phyloP scores from a whole-genome alignment of 2,329 filamentous ascomycete genomes.

The Cladophialophora exuberans region DNA sequence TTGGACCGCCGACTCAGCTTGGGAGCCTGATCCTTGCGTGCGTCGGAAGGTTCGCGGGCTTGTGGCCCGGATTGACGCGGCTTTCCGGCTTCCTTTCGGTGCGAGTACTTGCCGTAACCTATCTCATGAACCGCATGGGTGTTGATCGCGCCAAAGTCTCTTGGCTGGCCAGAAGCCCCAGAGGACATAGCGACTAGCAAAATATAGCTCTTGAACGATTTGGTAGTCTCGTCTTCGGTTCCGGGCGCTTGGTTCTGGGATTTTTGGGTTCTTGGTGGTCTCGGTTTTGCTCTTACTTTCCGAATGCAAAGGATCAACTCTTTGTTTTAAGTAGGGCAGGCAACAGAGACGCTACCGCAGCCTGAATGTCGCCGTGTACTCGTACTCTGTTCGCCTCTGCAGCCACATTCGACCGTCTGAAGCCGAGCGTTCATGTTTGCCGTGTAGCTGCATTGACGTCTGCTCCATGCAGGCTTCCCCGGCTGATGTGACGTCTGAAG shows the following conservation, averaged over 20 bases:
- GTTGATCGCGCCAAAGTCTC: background rate
- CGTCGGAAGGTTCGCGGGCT: background rate
- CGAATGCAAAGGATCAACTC: background rate
- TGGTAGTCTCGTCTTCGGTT: no score
- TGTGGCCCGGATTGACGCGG: background rate
- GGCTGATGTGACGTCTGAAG: background rate
- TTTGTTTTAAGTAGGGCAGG: background rate
- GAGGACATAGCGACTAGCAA: background rate
- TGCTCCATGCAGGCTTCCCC: background rate
- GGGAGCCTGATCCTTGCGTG: background rate
- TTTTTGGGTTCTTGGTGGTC: background rate
- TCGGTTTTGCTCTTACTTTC: background rate
- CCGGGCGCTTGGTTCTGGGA: no score
- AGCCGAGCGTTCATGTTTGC: background rate
- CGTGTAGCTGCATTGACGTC: background rate
- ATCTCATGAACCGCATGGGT: background rate
- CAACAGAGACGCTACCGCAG: background rate
- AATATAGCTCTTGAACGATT: background rate
- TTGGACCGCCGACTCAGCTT: background rate
- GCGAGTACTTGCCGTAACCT: background rate
- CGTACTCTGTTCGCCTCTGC: background rate
- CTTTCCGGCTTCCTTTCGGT: background rate
- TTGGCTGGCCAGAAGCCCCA: background rate
- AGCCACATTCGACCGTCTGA: background rate
- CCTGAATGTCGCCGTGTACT: background rate